Conservation (phyloP, 495 filamentous ascomycete genomes). For the Aspergillus avenaceus region DNA sequence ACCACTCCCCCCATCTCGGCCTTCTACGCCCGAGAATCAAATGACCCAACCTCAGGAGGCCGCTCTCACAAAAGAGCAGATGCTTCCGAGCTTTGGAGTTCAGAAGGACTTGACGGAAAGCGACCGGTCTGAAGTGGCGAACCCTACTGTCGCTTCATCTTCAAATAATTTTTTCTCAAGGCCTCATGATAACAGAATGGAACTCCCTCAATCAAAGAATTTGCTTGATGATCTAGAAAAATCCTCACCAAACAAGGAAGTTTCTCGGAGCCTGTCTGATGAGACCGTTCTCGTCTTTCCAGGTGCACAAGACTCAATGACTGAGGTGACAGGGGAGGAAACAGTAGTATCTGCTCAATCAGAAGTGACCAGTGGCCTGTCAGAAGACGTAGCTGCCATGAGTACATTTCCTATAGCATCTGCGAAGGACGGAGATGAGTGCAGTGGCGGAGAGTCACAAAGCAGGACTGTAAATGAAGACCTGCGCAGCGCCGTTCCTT, state of each 20-base stretch:
- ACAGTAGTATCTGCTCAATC: not conserved
- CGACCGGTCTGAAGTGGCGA: slow-evolving; percentile 24
- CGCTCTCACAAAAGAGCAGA: slow-evolving; percentile 20
- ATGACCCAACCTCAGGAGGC: not conserved
- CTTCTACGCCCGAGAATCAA: slow-evolving; percentile 14
- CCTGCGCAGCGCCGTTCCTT: too few relatives aligned
- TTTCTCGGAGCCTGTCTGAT: not conserved
- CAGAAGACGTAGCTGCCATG: not conserved
- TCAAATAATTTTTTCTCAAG: not conserved
- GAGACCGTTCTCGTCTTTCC: not conserved
- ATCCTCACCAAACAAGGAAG: not conserved
- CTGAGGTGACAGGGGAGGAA: not conserved
- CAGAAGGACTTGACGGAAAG: slow-evolving; percentile 4
- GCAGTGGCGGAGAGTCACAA: too few relatives aligned
- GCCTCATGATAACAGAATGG: not conserved
- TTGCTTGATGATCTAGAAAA: not conserved
- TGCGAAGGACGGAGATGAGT: not conserved
- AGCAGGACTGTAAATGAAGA: too few relatives aligned
- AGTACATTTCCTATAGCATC: not conserved
- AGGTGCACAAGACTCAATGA: not conserved
- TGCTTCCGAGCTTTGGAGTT: not conserved
- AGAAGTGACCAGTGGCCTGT: not conserved
- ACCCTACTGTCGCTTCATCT: slow-evolving; percentile 21
- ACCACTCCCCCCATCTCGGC: slow-evolving; percentile 6
- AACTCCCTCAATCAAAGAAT: not conserved